Evolutionary conservation across 2,329 filamentous ascomycete genomes (phyloP).

Genomic region (Cryphonectria carpinicola): DNA sequence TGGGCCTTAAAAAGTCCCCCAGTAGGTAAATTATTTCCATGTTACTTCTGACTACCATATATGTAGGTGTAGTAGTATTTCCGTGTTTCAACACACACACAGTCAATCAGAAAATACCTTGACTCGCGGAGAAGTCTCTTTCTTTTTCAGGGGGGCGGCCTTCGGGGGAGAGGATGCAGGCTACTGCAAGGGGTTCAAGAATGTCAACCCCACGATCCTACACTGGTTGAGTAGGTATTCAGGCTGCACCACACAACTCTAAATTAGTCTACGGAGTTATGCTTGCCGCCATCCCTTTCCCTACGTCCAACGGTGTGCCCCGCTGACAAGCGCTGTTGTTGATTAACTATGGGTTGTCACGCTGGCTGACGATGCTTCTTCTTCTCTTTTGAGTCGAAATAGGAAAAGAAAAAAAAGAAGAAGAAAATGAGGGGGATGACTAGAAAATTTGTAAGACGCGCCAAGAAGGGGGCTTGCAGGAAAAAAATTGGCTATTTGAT

Average conservation of each 20-base stretch:
- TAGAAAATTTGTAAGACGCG: background rate
- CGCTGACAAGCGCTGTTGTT: background rate
- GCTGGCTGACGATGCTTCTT: background rate
- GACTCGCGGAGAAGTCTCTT: background rate
- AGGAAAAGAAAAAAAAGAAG: background rate
- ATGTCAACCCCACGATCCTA: constrained; percentile 2
- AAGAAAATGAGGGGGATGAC: background rate
- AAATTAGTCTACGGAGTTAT: background rate
- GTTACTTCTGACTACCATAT: no score
- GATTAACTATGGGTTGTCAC: background rate
- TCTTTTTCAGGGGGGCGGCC: background rate
- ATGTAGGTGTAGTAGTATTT: background rate
- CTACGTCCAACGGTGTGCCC: background rate
- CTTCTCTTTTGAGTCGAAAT: background rate
- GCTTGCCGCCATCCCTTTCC: background rate
- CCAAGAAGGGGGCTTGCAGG: background rate
- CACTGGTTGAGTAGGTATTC: background rate
- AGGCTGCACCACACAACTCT: background rate
- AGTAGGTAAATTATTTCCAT: background rate
- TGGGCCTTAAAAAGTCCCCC: background rate
- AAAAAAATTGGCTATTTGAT: background rate
- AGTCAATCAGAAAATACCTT: background rate
- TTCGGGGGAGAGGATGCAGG: background rate
- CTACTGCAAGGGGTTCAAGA: constrained; percentile 1
- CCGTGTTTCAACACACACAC: background rate